These are phyloP conservation scores for Xylaria intraflava DNA, from an alignment of 495 filamentous ascomycete species.

Conservation along the genomic window DNA sequence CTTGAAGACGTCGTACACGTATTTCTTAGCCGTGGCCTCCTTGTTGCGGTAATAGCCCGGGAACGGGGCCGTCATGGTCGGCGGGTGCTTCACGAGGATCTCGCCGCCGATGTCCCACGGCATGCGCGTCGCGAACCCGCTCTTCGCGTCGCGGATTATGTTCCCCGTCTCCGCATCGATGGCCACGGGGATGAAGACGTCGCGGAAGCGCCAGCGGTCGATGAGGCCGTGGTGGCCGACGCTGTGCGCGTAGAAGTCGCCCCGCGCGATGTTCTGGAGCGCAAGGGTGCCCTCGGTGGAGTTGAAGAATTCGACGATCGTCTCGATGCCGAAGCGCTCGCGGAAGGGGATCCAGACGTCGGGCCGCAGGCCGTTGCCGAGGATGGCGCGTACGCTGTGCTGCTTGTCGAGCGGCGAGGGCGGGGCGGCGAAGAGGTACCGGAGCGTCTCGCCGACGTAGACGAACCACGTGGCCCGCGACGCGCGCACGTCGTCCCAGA, in stretches of 20 bases:
- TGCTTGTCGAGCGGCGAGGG: conserved; percentile 56
- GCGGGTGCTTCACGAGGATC: conserved; percentile 61
- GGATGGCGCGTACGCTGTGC: conserved; percentile 62
- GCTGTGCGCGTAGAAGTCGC: conserved; percentile 53
- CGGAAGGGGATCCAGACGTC: conserved; percentile 69
- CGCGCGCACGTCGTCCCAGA: conserved; percentile 71
- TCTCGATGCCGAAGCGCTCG: conserved; percentile 54
- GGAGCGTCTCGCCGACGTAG: conserved; percentile 77
- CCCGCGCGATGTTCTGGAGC: conserved; percentile 51
- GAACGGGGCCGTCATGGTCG: conserved; percentile 43
- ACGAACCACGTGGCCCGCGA: conserved; percentile 62
- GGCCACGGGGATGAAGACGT: conserved; percentile 57
- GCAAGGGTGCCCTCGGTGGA: conserved; percentile 58
- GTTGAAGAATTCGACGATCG: conserved; percentile 61
- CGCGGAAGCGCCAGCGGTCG: conserved; percentile 40
- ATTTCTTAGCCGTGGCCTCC: conserved; percentile 62
- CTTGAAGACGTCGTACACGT: conserved; percentile 60
- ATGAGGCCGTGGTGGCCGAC: conserved; percentile 70
- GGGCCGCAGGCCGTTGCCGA: conserved; percentile 70
- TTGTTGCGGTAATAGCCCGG: conserved; percentile 65
- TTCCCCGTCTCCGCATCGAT: conserved; percentile 62
- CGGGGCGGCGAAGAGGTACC: conserved; percentile 67
- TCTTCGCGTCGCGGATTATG: conserved; percentile 56
- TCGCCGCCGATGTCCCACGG: conserved; percentile 66
- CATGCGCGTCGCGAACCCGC: conserved; percentile 57